phyloP scores from a whole-genome alignment of 2,329 filamentous ascomycete genomes.

The Botrytis galanthina region DNA sequence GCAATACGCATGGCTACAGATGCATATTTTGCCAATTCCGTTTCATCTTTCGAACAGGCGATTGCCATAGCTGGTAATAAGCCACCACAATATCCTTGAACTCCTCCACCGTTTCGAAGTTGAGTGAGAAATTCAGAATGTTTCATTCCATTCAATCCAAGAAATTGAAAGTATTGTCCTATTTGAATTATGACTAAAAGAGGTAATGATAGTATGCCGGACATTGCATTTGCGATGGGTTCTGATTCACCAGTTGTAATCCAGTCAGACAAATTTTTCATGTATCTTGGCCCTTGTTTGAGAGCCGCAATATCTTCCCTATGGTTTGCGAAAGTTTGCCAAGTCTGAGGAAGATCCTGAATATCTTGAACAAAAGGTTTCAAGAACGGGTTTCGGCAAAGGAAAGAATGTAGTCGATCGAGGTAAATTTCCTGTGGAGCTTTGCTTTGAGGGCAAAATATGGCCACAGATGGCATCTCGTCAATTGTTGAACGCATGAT shows the following conservation, averaged over 20 bases:
- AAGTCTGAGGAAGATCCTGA: slow-evolving; percentile 16
- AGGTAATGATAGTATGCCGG: slow-evolving; percentile 19
- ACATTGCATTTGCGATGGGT: not conserved
- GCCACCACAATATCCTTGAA: slow-evolving; percentile 26
- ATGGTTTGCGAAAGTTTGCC: not conserved
- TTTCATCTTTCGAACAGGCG: slow-evolving; percentile 21
- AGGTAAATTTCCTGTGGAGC: slow-evolving; percentile 5
- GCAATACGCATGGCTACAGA: slow-evolving; percentile 18
- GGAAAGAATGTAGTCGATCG: slow-evolving; percentile 8
- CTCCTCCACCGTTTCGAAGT: slow-evolving; percentile 16
- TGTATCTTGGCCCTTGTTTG: not conserved
- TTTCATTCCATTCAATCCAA: slow-evolving; percentile 10
- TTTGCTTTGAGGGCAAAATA: slow-evolving; percentile 17
- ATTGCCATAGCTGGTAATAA: slow-evolving; percentile 20
- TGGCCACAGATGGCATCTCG: slow-evolving; percentile 2
- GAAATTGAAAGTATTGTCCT: slow-evolving; percentile 21
- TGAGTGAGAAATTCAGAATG: slow-evolving; percentile 19
- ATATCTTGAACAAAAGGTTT: slow-evolving; percentile 2
- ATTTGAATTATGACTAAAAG: slow-evolving; percentile 18
- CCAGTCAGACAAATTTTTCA: slow-evolving; percentile 2
- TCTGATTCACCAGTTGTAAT: not conserved
- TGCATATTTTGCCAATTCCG: slow-evolving; percentile 16
- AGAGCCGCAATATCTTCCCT: slow-evolving; percentile 2
- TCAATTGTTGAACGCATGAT: not conserved
- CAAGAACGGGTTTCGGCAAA: slow-evolving; percentile 20